These are phyloP conservation scores for Marsdenia floribunda DNA, from an alignment of 257 asterid genomes.

Conservation along the genomic window DNA sequence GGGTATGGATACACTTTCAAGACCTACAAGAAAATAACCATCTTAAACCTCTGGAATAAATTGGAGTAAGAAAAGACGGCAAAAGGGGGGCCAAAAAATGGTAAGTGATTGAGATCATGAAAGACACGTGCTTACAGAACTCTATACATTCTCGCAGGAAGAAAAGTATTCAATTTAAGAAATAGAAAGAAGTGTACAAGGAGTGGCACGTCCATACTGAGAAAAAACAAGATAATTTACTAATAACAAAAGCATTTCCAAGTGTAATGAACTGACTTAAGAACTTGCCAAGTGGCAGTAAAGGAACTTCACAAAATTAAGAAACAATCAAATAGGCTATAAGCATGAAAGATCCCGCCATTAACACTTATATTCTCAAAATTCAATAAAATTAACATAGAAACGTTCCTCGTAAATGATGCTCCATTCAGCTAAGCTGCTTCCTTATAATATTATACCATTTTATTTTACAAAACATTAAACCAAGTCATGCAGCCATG, in stretches of 20 bases:
- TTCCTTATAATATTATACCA: not conserved
- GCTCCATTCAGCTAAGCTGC: not conserved
- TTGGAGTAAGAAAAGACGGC: not conserved
- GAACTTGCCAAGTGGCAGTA: not conserved
- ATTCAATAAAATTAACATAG: not conserved
- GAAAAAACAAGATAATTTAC: not conserved
- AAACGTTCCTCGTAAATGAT: not conserved
- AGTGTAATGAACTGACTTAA: not conserved
- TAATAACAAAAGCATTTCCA: not conserved
- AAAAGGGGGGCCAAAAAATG: not conserved
- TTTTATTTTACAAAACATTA: not conserved
- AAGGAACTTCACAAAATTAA: not conserved
- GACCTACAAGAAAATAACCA: constrained; percentile 40
- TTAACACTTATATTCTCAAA: not conserved
- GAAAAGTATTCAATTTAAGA: not conserved
- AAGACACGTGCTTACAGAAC: not conserved
- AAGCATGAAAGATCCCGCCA: not conserved
- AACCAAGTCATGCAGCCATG: not conserved
- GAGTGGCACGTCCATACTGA: not conserved
- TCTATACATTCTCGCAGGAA: not conserved
- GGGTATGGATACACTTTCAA: constrained; percentile 81
- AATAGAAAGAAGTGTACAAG: not conserved
- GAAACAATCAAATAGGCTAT: not conserved
- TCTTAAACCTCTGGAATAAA: not conserved
- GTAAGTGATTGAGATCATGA: not conserved